These are phyloP conservation scores for Fraxinus platypoda DNA, from an alignment of 305 asterid genomes.

Conservation along the genomic window DNA sequence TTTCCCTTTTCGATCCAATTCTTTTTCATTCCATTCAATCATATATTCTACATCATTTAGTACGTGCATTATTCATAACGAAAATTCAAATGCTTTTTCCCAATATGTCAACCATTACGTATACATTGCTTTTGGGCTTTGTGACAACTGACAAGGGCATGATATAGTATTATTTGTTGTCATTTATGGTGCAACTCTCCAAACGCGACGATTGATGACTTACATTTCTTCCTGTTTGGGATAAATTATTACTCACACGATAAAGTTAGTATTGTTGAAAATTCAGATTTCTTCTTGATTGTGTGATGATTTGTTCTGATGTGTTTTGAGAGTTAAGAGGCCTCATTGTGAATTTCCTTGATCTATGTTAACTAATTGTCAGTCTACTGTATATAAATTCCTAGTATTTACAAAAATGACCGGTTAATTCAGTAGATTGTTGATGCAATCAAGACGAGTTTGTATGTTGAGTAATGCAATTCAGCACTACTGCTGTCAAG, in stretches of 20 bases:
- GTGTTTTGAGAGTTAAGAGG: background rate
- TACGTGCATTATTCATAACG: background rate
- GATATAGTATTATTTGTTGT: background rate
- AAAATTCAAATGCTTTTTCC: background rate
- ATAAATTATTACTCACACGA: background rate
- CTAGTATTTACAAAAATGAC: background rate
- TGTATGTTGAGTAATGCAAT: background rate
- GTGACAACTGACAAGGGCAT: background rate
- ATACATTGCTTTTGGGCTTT: background rate
- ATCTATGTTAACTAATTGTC: background rate
- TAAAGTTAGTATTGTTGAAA: background rate
- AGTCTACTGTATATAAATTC: background rate
- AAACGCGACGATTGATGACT: background rate
- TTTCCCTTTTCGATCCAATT: too few species aligned
- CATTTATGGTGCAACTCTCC: background rate
- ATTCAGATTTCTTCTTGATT: background rate
- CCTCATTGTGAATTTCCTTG: background rate
- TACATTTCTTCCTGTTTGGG: background rate
- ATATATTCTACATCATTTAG: too few species aligned
- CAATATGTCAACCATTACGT: background rate
- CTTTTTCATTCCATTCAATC: too few species aligned
- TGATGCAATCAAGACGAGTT: background rate
- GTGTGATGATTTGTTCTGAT: background rate
- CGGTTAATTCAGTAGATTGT: background rate
- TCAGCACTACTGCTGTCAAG: too few species aligned